Percentiles rank a stretch among this genome's conserved stretches.
These are phyloP conservation scores for Dioscorea dumetorum DNA, from an alignment of 106 monocot genomes.

Conservation along the genomic window DNA sequence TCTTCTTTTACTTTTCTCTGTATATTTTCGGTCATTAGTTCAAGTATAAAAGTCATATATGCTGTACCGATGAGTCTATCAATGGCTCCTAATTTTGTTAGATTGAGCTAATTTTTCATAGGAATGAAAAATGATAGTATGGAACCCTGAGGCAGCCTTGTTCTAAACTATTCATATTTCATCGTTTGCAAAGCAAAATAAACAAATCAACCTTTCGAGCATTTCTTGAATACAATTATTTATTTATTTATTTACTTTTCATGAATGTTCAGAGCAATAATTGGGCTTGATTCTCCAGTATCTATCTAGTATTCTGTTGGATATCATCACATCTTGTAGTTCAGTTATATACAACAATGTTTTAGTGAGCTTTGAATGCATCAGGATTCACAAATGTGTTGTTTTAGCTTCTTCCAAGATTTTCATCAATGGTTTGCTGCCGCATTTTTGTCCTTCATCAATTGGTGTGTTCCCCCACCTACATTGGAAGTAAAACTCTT, in stretches of 20 bases:
- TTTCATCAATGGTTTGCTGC: constrained; percentile 51
- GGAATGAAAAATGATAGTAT: background rate
- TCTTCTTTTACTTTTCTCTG: background rate
- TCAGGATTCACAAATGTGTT: background rate
- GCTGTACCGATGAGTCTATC: background rate
- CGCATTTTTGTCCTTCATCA: constrained; percentile 58
- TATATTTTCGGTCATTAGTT: background rate
- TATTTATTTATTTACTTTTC: background rate
- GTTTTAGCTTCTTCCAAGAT: constrained; percentile 45
- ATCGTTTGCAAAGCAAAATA: too few relatives aligned
- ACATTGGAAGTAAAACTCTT: background rate
- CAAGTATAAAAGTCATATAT: too few relatives aligned
- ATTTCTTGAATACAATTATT: background rate
- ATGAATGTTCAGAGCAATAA: background rate
- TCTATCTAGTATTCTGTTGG: too few relatives aligned
- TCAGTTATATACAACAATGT: background rate
- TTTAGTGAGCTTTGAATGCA: background rate
- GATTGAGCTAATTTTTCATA: background rate
- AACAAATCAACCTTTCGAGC: background rate
- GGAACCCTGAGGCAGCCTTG: background rate
- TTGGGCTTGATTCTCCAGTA: background rate
- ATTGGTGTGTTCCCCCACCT: constrained; percentile 75
- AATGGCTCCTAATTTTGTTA: background rate
- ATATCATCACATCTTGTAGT: background rate
- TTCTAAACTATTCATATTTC: too few relatives aligned